Percentiles rank a stretch among this genome's conserved stretches.
Evolutionary conservation across 306 rosid species (phyloP).

Genomic region (Dryas drummondii): DNA sequence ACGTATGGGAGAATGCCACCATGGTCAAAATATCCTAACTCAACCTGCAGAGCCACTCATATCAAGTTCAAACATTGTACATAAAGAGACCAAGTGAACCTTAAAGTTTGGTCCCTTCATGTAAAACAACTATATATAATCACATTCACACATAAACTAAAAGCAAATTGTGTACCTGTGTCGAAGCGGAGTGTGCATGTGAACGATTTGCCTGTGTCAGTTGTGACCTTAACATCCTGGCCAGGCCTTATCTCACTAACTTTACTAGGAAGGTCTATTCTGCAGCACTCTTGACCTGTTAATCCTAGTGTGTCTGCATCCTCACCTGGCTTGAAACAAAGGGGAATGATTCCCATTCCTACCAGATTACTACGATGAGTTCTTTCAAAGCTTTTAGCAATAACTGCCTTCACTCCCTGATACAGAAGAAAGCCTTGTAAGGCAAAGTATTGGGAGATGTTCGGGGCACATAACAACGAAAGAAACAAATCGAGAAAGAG

Average conservation of each 20-base stretch:
- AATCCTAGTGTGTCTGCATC: slow-evolving; percentile 43
- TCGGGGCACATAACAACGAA: no score
- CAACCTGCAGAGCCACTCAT: slow-evolving; percentile 30
- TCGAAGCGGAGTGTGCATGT: slow-evolving; percentile 36
- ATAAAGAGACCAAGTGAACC: not conserved
- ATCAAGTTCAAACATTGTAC: not conserved
- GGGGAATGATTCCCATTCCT: slow-evolving; percentile 44
- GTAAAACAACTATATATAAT: not conserved
- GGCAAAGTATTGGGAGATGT: no score
- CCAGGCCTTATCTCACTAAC: slow-evolving; percentile 36
- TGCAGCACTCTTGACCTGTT: slow-evolving; percentile 37
- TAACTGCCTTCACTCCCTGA: slow-evolving; percentile 49
- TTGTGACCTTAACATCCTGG: slow-evolving; percentile 39
- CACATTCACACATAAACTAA: not conserved
- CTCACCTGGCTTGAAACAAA: slow-evolving; percentile 42
- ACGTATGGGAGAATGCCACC: slow-evolving; percentile 37
- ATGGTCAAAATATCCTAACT: slow-evolving; percentile 38
- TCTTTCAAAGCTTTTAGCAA: slow-evolving; percentile 49
- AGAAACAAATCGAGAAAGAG: no score
- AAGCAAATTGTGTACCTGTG: slow-evolving; percentile 25
- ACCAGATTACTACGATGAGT: slow-evolving; percentile 38
- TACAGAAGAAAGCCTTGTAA: not conserved
- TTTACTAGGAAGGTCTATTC: slow-evolving; percentile 32
- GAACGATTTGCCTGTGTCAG: slow-evolving; percentile 35
- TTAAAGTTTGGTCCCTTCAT: not conserved